Evolutionary conservation across 208 protist genomes (phyloP).

Genomic region (Histomonas meleagridis): DNA sequence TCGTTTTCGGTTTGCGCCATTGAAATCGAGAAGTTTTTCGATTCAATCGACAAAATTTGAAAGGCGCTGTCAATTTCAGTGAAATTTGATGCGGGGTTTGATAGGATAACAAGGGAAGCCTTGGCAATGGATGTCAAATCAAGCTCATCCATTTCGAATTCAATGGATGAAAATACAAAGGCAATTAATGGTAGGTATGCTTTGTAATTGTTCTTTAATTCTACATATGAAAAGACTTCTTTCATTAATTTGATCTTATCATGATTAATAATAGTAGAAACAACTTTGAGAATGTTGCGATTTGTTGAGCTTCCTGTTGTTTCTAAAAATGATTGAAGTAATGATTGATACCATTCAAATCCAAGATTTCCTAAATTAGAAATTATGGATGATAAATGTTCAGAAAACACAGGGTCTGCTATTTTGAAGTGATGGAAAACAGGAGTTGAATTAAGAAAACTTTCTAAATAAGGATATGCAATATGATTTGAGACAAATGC

Average conservation of each 20-base stretch:
- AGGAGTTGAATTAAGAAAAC: background rate
- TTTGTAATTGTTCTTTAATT: background rate
- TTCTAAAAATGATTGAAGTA: background rate
- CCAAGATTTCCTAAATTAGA: background rate
- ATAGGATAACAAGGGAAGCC: background rate
- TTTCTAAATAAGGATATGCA: background rate
- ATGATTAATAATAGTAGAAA: background rate
- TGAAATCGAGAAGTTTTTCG: background rate
- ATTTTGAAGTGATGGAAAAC: constrained; percentile 3
- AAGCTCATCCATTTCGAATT: background rate
- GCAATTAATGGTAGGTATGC: background rate
- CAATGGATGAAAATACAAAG: background rate
- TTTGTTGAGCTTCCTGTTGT: background rate
- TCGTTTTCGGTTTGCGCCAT: background rate
- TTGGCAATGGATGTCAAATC: background rate
- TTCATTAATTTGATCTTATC: background rate
- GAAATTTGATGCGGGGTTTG: background rate
- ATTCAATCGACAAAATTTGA: background rate
- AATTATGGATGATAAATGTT: background rate
- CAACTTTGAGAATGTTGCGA: background rate
- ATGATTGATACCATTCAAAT: background rate
- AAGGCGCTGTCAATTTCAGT: background rate
- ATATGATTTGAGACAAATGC: background rate
- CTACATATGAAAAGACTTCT: background rate
- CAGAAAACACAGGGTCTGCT: background rate